These are phyloP conservation scores for Fragosphaeria purpurea DNA, from an alignment of 2,329 filamentous ascomycete genomes.

Conservation along the genomic window DNA sequence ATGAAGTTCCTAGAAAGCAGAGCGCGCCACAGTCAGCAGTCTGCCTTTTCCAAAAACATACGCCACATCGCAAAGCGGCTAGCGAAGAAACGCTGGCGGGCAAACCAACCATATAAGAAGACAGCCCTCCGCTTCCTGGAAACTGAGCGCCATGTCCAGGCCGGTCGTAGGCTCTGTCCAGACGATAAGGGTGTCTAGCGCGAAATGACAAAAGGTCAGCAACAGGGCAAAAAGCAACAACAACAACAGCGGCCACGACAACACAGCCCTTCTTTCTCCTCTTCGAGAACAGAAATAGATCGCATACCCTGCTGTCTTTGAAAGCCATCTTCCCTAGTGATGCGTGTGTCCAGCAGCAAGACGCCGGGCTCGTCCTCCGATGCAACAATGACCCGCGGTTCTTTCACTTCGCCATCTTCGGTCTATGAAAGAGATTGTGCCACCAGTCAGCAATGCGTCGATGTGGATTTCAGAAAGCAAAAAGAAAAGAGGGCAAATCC, in stretches of 20 bases:
- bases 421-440: constrained; percentile 25
- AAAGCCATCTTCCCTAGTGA: constrained; percentile 89
- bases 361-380: constrained; percentile 85
- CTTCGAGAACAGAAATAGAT: not conserved
- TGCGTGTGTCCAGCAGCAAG: constrained; percentile 77
- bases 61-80: too few relatives aligned
- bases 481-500: not conserved
- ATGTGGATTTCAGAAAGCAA: constrained; percentile 7
- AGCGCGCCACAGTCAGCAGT: too few relatives aligned
- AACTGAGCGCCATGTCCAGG: constrained; percentile 94
- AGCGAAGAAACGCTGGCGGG: too few relatives aligned
- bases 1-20: constrained; percentile 68
- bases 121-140: constrained; percentile 94
- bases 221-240: constrained; percentile 14
- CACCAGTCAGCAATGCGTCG: constrained; percentile 16
- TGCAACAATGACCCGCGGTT: constrained; percentile 80
- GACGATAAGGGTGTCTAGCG: constrained; percentile 87
- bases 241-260: too few relatives aligned
- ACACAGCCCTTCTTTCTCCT: too few relatives aligned
- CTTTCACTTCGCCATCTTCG: constrained; percentile 56
- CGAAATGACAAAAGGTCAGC: constrained; percentile 1
- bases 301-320: constrained; percentile 88
- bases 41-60: too few relatives aligned
- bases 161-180: constrained; percentile 83
- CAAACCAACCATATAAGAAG: constrained; percentile 69